Percentiles rank a stretch among this genome's conserved stretches.
Conservation (phyloP, 164 flowering plant species). For the Annona squamosa region DNA sequence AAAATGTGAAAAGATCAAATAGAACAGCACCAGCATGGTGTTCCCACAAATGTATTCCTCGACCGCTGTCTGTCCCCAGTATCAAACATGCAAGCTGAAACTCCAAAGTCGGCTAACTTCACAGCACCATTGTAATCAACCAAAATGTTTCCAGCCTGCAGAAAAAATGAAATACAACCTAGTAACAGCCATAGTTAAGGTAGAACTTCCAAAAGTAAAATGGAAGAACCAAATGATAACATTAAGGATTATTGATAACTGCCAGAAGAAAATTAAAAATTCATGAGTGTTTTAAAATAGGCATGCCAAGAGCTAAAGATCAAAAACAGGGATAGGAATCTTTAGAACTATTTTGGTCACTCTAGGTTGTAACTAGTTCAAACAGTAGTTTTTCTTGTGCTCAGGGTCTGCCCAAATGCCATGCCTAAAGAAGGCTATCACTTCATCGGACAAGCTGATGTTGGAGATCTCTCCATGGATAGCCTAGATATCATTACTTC, state of each 20-base stretch:
- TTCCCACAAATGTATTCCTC: constrained; percentile 95
- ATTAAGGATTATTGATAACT: not conserved
- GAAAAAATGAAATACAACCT: constrained; percentile 1
- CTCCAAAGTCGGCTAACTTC: constrained; percentile 93
- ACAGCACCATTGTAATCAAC: constrained; percentile 72
- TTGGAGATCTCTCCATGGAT: no score
- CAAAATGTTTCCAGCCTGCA: constrained; percentile 93
- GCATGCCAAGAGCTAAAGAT: not conserved
- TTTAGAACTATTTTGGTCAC: not conserved
- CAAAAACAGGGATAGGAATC: no score
- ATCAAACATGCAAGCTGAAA: constrained; percentile 96
- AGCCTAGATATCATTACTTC: no score
- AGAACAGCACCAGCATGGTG: constrained; percentile 82
- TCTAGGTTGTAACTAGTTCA: not conserved
- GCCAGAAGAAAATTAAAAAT: not conserved
- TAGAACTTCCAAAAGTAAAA: constrained; percentile 4
- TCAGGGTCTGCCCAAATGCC: not conserved
- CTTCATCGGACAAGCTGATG: no score
- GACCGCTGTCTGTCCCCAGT: constrained; percentile 86
- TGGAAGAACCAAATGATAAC: not conserved
- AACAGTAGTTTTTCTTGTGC: not conserved
- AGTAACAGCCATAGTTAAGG: not conserved
- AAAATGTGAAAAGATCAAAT: not conserved
- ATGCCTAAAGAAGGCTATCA: not conserved
- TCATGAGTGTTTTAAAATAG: not conserved